These are phyloP conservation scores for Phascolomyces articulosus DNA, from an alignment of 371 early-diverging fungal species.

Conservation along the genomic window DNA sequence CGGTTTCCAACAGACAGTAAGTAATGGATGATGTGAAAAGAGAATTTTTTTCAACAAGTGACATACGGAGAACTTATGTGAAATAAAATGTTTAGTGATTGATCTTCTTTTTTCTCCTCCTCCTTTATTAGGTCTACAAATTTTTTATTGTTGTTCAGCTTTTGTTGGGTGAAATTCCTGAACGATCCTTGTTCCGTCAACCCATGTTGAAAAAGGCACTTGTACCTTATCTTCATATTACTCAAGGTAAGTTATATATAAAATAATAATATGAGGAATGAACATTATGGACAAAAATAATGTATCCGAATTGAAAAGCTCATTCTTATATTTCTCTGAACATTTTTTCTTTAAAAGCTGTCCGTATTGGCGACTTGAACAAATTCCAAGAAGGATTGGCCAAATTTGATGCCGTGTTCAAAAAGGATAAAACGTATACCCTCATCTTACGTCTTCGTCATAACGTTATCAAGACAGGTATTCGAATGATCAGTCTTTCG, in stretches of 20 bases:
- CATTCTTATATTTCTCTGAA: too few species aligned
- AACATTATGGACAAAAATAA: too few species aligned
- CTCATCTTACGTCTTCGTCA: constrained; percentile 94
- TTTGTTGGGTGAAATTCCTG: constrained; percentile 97
- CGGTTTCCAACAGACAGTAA: constrained; percentile 93
- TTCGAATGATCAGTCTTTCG: constrained; percentile 92
- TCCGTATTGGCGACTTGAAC: constrained; percentile 91
- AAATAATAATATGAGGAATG: too few species aligned
- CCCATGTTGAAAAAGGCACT: constrained; percentile 83
- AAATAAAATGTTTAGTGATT: too few species aligned
- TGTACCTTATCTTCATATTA: constrained; percentile 90
- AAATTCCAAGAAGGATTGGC: constrained; percentile 91
- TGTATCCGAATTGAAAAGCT: too few species aligned
- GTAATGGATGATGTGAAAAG: neutral
- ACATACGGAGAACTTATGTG: too few species aligned
- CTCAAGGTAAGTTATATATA: constrained; percentile 65
- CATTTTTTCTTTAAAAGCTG: constrained; percentile 55
- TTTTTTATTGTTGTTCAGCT: constrained; percentile 94
- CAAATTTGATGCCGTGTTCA: constrained; percentile 74
- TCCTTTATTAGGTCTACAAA: constrained; percentile 77
- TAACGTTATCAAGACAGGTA: constrained; percentile 98
- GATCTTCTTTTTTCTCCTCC: too few species aligned
- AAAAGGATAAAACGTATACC: constrained; percentile 87
- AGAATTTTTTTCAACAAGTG: too few species aligned
- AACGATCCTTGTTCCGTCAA: constrained; percentile 89